Conservation (phyloP, 768 basidiomycete genomes). For the Royoungia palumana region DNA sequence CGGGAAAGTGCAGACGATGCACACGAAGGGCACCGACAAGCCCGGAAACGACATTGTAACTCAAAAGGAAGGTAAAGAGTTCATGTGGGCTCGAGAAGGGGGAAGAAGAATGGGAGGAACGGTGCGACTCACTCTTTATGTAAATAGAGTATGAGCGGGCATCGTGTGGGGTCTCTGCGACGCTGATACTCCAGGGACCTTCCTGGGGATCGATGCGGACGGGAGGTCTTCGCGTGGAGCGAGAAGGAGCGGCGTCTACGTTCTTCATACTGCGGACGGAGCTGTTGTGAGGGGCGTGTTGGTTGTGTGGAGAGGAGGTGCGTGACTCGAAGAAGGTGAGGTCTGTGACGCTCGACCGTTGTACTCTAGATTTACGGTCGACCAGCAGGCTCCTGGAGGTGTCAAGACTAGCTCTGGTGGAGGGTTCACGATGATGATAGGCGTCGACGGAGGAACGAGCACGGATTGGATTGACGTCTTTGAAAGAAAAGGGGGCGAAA, state of each 20-base stretch:
- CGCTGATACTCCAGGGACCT: slow-evolving; percentile 84
- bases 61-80: slow-evolving; percentile 18
- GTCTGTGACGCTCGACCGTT: slow-evolving; percentile 38
- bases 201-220: slow-evolving; percentile 71
- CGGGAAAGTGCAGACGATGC: slow-evolving; percentile 14
- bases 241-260: slow-evolving; percentile 42
- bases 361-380: slow-evolving; percentile 35
- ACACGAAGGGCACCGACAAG: slow-evolving; percentile 23
- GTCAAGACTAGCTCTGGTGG: slow-evolving; percentile 44
- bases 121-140: slow-evolving; percentile 73
- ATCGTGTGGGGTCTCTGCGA: slow-evolving; percentile 81
- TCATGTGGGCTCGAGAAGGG: slow-evolving; percentile 17
- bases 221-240: slow-evolving; percentile 44
- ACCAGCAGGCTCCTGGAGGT: slow-evolving; percentile 36
- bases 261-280: slow-evolving; percentile 41
- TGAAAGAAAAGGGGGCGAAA: slow-evolving; percentile 37
- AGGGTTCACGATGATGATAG: slow-evolving; percentile 26
- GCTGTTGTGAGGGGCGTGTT: slow-evolving; percentile 31
- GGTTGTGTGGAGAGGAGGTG: slow-evolving; percentile 29
- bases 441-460: slow-evolving; percentile 29
- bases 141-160: slow-evolving; percentile 70
- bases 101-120: slow-evolving; percentile 22
- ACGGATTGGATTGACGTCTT: slow-evolving; percentile 31
- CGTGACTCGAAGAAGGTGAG: slow-evolving; percentile 41
- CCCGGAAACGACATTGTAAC: slow-evolving; percentile 25